A percentile compares a stretch with the other conserved stretches of the same genome.
These are phyloP conservation scores for Colletotrichum incanum DNA, from an alignment of 2,329 filamentous ascomycete species.

Conservation along the genomic window DNA sequence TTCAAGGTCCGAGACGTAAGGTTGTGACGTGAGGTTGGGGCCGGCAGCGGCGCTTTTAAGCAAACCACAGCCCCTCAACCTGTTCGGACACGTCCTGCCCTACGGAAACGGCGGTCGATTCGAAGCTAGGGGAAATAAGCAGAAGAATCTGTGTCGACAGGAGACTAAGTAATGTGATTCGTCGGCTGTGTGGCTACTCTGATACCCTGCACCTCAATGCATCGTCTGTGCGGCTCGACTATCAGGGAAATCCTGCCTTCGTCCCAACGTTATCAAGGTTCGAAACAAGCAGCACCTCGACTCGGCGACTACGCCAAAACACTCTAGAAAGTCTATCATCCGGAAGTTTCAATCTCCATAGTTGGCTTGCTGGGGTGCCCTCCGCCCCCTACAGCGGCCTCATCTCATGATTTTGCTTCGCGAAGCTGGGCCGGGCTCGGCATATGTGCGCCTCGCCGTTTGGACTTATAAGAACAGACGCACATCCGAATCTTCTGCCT, in stretches of 20 bases:
- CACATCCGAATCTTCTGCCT: background rate
- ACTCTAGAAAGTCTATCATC: constrained; percentile 41
- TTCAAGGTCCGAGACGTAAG: constrained; percentile 39
- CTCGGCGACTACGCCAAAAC: constrained; percentile 40
- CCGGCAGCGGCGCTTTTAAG: constrained; percentile 18
- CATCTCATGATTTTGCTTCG: constrained; percentile 17
- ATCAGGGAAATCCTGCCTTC: constrained; percentile 39
- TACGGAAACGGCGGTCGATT: background rate
- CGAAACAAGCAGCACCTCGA: constrained; percentile 37
- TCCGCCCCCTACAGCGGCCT: background rate
- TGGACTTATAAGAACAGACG: constrained; percentile 31
- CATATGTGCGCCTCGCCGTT: constrained; percentile 5
- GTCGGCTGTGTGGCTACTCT: constrained; percentile 13
- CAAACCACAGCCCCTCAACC: constrained; percentile 1
- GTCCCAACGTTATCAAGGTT: constrained; percentile 36
- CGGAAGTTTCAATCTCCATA: constrained; percentile 26
- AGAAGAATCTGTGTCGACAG: background rate
- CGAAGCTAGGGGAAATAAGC: background rate
- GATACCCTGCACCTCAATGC: constrained; percentile 37
- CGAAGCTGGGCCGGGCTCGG: background rate
- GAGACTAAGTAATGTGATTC: constrained; percentile 11
- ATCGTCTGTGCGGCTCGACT: constrained; percentile 36
- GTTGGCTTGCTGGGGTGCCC: background rate
- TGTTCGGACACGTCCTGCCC: constrained; percentile 28
- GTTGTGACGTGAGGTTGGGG: constrained; percentile 24